Percentiles rank a stretch among this genome's conserved stretches.
Conservation (phyloP, 768 basidiomycete species). For the Lentinula aciculospora region DNA sequence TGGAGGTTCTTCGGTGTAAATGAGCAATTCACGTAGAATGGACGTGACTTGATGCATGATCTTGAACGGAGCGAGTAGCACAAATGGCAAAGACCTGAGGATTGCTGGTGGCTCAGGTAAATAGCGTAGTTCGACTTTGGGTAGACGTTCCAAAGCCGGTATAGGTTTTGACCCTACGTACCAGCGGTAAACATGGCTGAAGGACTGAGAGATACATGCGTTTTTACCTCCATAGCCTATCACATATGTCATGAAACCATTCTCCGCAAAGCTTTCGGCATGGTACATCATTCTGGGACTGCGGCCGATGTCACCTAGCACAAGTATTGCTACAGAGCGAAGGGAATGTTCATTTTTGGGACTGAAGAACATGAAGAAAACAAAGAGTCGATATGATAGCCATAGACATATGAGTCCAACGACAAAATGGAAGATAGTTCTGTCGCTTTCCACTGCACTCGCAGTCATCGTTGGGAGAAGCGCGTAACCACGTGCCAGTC, state of each 20-base stretch:
- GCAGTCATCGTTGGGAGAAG: neutral
- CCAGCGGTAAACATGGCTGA: neutral
- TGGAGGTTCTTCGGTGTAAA: slow-evolving; percentile 59
- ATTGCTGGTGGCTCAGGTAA: slow-evolving; percentile 58
- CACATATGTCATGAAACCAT: slow-evolving; percentile 71
- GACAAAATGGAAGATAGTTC: slow-evolving; percentile 9
- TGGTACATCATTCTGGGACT: slow-evolving; percentile 99
- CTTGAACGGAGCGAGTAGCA: slow-evolving; percentile 77
- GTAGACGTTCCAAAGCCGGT: slow-evolving; percentile 61
- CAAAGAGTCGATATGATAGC: slow-evolving; percentile 25
- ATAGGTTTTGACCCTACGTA: slow-evolving; percentile 70
- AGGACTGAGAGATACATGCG: neutral
- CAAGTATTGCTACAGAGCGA: slow-evolving; percentile 82
- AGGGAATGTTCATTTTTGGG: slow-evolving; percentile 34
- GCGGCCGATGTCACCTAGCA: slow-evolving; percentile 93
- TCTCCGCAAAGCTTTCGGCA: slow-evolving; percentile 83
- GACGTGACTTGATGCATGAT: slow-evolving; percentile 61
- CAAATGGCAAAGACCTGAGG: slow-evolving; percentile 53
- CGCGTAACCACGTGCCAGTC: neutral
- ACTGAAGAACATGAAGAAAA: slow-evolving; percentile 20
- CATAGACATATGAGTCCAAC: slow-evolving; percentile 15
- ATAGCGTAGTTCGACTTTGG: slow-evolving; percentile 61
- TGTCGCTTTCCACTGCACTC: slow-evolving; percentile 11
- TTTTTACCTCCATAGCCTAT: slow-evolving; percentile 80
- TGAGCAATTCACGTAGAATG: slow-evolving; percentile 58